Evolutionary conservation across 371 early-diverging fungal genomes (phyloP).

Genomic region (Mortierella sp.): DNA sequence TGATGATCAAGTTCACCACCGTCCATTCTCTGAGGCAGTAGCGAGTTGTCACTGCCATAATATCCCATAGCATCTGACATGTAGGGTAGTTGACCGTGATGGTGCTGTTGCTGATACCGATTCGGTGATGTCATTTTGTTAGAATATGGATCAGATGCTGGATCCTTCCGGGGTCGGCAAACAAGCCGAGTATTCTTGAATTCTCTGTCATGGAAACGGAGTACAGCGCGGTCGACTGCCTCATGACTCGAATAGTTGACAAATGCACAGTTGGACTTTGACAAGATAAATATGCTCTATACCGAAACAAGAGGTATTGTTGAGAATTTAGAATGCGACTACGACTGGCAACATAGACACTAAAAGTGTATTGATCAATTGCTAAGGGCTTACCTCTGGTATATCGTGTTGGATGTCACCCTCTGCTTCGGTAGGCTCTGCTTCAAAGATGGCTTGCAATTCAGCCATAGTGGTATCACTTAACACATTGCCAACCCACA

Average conservation of each 20-base stretch:
- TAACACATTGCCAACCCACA: slow-evolving; percentile 63
- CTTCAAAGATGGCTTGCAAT: slow-evolving; percentile 58
- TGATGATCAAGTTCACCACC: neutral
- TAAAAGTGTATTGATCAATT: neutral
- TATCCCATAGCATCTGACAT: slow-evolving; percentile 17
- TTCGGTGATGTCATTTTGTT: slow-evolving; percentile 9
- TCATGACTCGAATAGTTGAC: slow-evolving; percentile 62
- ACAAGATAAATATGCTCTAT: slow-evolving; percentile 60
- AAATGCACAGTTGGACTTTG: slow-evolving; percentile 61
- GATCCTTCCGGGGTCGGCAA: slow-evolving; percentile 59
- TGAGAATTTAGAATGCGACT: neutral
- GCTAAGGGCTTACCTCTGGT: slow-evolving; percentile 29
- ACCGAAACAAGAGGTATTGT: neutral
- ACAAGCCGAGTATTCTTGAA: slow-evolving; percentile 59
- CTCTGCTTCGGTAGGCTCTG: slow-evolving; percentile 45
- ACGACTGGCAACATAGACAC: neutral
- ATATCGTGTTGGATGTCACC: slow-evolving; percentile 44
- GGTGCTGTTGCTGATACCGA: slow-evolving; percentile 23
- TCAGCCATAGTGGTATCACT: slow-evolving; percentile 58
- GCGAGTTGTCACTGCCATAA: slow-evolving; percentile 11
- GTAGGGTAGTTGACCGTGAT: slow-evolving; percentile 21
- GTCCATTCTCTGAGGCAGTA: slow-evolving; percentile 11
- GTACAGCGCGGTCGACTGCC: slow-evolving; percentile 58
- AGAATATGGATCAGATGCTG: slow-evolving; percentile 31
- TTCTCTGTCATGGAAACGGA: slow-evolving; percentile 58